Evolutionary conservation across 345 rosid species (phyloP).

Genomic region (Eutrema japonicum): DNA sequence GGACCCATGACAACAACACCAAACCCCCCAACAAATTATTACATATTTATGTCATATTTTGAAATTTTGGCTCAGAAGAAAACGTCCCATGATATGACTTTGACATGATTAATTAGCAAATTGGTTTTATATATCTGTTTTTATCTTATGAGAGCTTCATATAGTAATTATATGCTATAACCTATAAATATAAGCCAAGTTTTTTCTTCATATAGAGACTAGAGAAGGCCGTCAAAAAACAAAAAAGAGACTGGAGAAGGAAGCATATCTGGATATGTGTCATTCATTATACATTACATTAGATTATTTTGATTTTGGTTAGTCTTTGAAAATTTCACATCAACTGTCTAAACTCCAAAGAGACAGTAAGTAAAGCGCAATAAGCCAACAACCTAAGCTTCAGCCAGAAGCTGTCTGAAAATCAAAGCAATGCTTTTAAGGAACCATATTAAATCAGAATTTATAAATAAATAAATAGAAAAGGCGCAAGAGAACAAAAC

Average conservation of each 20-base stretch:
- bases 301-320: neutral
- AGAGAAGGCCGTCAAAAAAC: too few species aligned
- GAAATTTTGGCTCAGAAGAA: neutral
- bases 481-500: slow-evolving; percentile 45
- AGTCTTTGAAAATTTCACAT: slow-evolving; percentile 11
- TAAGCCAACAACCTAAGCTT: slow-evolving; percentile 45
- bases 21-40: neutral
- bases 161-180: neutral
- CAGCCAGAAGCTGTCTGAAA: slow-evolving; percentile 47
- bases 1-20: slow-evolving; percentile 17
- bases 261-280: slow-evolving; percentile 2
- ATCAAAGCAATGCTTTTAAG: slow-evolving; percentile 44
- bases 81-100: slow-evolving; percentile 17
- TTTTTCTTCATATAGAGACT: neutral
- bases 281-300: neutral
- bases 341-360: slow-evolving; percentile 23
- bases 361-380: slow-evolving; percentile 39
- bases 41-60: slow-evolving; percentile 10
- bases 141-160: slow-evolving; percentile 7
- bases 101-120: slow-evolving; percentile 6
- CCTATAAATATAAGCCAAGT: neutral
- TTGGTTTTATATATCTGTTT: neutral
- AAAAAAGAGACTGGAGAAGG: neutral
- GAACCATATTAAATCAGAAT: slow-evolving; percentile 27
- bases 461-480: slow-evolving; percentile 2